Evolutionary conservation across 495 filamentous ascomycete genomes (phyloP).

Genomic region (Chaetomium fimeti): DNA sequence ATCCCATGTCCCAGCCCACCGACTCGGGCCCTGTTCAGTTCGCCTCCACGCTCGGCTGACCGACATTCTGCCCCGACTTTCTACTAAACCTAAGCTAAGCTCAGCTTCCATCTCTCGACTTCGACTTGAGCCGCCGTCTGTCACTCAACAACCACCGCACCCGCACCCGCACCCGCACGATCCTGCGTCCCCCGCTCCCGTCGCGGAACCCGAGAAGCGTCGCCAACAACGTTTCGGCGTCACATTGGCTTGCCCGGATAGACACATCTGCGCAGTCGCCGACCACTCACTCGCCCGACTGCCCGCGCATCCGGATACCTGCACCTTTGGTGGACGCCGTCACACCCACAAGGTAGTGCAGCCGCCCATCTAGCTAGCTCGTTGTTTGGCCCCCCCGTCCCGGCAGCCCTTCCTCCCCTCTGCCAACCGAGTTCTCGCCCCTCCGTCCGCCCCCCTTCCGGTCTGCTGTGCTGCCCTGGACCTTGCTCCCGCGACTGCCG

Average conservation of each 20-base stretch:
- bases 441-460: conserved; percentile 4
- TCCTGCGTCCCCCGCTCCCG: conserved; percentile 9
- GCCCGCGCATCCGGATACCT: conserved; percentile 31
- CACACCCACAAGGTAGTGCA: conserved; percentile 27
- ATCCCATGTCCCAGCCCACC: background rate
- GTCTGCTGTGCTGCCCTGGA: conserved; percentile 17
- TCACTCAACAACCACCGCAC: background rate
- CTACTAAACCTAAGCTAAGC: too few species aligned
- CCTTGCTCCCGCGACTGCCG: conserved; percentile 12
- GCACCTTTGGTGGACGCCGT: conserved; percentile 34
- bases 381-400: background rate
- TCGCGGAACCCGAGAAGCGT: conserved; percentile 18
- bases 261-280: conserved; percentile 19
- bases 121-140: background rate
- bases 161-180: background rate
- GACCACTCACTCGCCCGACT: conserved; percentile 23
- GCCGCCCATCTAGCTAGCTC: conserved; percentile 22
- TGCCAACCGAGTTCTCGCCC: conserved; percentile 2
- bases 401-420: conserved; percentile 7
- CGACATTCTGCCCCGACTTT: background rate
- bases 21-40: conserved; percentile 8
- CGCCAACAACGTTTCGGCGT: conserved; percentile 29
- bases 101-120: background rate
- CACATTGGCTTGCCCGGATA: conserved; percentile 27
- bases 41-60: background rate